These are phyloP conservation scores for Hydnomerulius pinastri DNA, from an alignment of 768 basidiomycete genomes.

Conservation along the genomic window DNA sequence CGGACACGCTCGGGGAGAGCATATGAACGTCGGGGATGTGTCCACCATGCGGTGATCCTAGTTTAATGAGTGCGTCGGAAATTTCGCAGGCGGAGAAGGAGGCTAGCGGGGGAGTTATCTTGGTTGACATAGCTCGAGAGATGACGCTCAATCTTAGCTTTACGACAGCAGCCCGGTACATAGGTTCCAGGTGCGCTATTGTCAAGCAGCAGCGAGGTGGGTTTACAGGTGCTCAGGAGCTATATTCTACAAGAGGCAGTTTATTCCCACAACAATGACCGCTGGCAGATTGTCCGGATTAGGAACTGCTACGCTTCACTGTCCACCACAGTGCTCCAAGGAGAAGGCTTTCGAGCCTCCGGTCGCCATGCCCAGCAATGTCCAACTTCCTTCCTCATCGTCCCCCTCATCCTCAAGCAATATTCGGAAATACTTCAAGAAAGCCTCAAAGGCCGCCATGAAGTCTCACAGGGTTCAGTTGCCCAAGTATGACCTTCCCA, in stretches of 20 bases:
- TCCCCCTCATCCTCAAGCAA: constrained; percentile 10
- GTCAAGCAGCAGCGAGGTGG: too few relatives aligned
- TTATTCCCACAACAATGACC: too few relatives aligned
- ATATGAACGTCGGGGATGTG: constrained; percentile 76
- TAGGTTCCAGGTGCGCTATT: too few relatives aligned
- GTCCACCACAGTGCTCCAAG: too few relatives aligned
- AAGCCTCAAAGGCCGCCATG: constrained; percentile 62
- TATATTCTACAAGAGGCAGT: too few relatives aligned
- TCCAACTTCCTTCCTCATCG: constrained; percentile 10
- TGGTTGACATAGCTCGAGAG: constrained; percentile 22
- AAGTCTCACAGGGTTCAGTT: constrained; percentile 64
- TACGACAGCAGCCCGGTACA: constrained; percentile 1
- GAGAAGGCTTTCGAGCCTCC: too few relatives aligned
- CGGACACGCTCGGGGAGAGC: constrained; percentile 36
- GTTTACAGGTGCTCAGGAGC: too few relatives aligned
- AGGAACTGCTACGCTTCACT: too few relatives aligned
- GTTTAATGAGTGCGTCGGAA: constrained; percentile 86
- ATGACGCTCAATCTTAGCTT: constrained; percentile 8
- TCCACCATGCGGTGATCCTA: constrained; percentile 71
- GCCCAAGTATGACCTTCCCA: constrained; percentile 67
- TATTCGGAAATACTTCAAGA: constrained; percentile 41
- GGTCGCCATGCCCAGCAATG: constrained; percentile 9
- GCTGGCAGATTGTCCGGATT: too few relatives aligned
- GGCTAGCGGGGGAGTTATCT: constrained; percentile 18
- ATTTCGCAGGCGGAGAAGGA: constrained; percentile 79